Evolutionary conservation across 306 rosid genomes (phyloP), one percentile per base, ranked within the genome.

Genomic region (Luffa aegyptiaca): DNA sequence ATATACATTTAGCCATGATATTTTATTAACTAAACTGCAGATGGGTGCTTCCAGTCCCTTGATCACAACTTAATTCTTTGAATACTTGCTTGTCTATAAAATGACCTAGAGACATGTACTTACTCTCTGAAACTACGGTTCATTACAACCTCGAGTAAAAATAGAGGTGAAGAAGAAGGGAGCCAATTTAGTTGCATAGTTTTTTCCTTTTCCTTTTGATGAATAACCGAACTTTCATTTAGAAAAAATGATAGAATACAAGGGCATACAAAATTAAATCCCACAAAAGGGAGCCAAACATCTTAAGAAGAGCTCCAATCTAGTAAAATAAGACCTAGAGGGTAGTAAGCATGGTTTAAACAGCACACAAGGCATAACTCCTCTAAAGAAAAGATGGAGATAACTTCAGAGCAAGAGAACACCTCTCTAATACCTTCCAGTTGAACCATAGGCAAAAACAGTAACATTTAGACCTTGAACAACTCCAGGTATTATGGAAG

Each of bases 401-500:
- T 26, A 73, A 49, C 42, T 73, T 72, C 21, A 26, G 39, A 20
- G 52, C 53, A 21, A 53, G 52, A 16, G 17, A 64, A 76, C 76
- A 63, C 61, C 31, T 53, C 35, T 53, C 53, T 49, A 64, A 52
- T 89, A 89, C 93, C 93, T 89, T 81, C 93, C 93, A 10, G 93
- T 89, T 20, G 93, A 85, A 74, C 93, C 93, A 61, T 89, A 89
- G 10, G 90, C 93, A 84, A 89, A 87, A 20, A 89, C 87, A 61
- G 93, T 89, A 26, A 87, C 93, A 59, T 89, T 89, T 76, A 89
- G 90, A 35, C 93, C 93, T 55, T 89, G 89, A 81, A 85, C 89
- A 51, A 89, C 88, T 66, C 89, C 89, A 9, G 93, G 78, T 26
- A 89, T 84, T 46, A 87, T 80, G 10, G 89, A 84, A 61, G 88